phyloP scores from a whole-genome alignment of 768 basidiomycete genomes.

The Lentinula aciculospora region DNA sequence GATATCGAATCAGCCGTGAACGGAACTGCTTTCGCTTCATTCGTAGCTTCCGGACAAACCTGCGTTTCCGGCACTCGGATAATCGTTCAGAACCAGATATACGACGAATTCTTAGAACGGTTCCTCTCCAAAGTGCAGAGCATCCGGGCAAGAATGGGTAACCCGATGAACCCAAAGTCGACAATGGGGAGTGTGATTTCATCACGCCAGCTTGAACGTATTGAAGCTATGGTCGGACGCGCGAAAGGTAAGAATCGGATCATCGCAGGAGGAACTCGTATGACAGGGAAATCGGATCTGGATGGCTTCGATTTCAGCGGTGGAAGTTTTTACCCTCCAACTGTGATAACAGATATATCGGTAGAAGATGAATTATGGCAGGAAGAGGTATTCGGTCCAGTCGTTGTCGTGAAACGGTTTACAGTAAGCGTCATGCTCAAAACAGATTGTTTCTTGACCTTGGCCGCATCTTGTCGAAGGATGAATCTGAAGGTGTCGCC shows the following conservation, averaged over 20 bases:
- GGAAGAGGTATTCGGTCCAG: slow-evolving; percentile 85
- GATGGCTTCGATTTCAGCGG: slow-evolving; percentile 68
- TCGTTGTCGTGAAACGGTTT: slow-evolving; percentile 63
- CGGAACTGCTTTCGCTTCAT: slow-evolving; percentile 78
- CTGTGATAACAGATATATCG: slow-evolving; percentile 57
- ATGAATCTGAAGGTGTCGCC: slow-evolving; percentile 57
- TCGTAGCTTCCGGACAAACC: slow-evolving; percentile 85
- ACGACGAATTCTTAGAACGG: slow-evolving; percentile 56
- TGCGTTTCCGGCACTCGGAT: slow-evolving; percentile 91
- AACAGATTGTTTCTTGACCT: background rate
- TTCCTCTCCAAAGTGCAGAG: slow-evolving; percentile 59
- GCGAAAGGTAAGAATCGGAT: slow-evolving; percentile 45
- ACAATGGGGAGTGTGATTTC: slow-evolving; percentile 85
- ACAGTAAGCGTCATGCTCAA: slow-evolving; percentile 22
- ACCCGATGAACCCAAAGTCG: slow-evolving; percentile 63
- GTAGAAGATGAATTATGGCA: slow-evolving; percentile 63
- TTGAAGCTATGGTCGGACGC: slow-evolving; percentile 49
- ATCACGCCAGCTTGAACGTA: slow-evolving; percentile 52
- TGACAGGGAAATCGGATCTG: slow-evolving; percentile 55
- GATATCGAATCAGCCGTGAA: slow-evolving; percentile 73
- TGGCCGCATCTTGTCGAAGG: slow-evolving; percentile 24
- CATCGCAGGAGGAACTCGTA: slow-evolving; percentile 59
- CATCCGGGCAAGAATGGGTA: slow-evolving; percentile 68
- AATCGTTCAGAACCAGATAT: slow-evolving; percentile 64
- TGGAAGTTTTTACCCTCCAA: slow-evolving; percentile 79